Base-by-base conservation (phyloP, 2,329 filamentous ascomycete species). In the Fusarium decemcellulare region DNA sequence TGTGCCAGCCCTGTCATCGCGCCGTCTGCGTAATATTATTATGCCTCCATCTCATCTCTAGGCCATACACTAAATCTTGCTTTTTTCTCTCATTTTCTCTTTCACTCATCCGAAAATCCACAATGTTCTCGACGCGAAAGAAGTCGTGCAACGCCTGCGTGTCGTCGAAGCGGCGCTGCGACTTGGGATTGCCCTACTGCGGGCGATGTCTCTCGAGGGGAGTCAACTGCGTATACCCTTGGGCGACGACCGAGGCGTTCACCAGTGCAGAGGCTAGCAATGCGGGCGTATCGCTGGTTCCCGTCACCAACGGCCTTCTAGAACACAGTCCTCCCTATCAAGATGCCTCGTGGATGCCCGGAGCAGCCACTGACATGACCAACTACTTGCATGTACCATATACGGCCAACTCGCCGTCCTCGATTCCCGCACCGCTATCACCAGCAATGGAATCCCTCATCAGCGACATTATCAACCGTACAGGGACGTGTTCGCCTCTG, bases 101-200 rank as follows among this genome's bases (percentile, higher is more conserved):
- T 23, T 23, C 23, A 23, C 23, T 23, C 23, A 8, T 6, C 2
- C 34, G 23, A 32, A 15, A 14, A 37, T 37, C n/a, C 8, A 34
- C 34, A 15, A 63, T 59, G 42, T 32, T 53, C 10, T 59, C 55
- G 23, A 46, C 54, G 9, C 43, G 63, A n/a, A 59, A 52, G 11
- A 65, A 63, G 44, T 65, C 63, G 36, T 65, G 63, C 59, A 46
- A 12, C 34, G 59, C 63, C 12, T 65, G 63, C 14, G 59, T 47
- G 44, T 46, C 40, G 16, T 48, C 51, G 10, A 65, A 63, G 16
- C 53, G 63, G 42, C 63, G 63, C 6, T 63, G 63, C 43, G 59
- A 65, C 55, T 46, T 65, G 8, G 47, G 47, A 10, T n/a, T 63
- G 7, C 63, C 63, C 0, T 37, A n/a, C 27, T 65, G 63, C 15